These are phyloP conservation scores for Hanseniaspora uvarum DNA, from an alignment of 1,139 yeast genomes.

Conservation along the genomic window DNA sequence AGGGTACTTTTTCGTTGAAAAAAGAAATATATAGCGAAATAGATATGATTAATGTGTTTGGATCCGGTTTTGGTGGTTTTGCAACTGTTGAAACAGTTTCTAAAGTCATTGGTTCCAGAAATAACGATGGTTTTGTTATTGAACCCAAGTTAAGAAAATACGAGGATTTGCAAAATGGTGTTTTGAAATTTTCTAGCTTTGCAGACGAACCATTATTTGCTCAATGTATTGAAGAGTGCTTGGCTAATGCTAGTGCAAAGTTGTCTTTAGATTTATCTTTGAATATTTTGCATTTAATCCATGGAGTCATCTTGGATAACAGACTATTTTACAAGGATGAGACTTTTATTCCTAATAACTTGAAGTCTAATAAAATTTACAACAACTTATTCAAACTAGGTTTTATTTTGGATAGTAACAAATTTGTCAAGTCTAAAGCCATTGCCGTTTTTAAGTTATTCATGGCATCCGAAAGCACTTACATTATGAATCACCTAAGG, in stretches of 20 bases:
- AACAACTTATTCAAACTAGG: conserved; percentile 39
- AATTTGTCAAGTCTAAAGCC: conserved; percentile 45
- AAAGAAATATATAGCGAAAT: conserved; percentile 36
- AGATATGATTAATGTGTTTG: conserved; percentile 33
- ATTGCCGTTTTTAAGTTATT: conserved; percentile 40
- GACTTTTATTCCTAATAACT: conserved; percentile 36
- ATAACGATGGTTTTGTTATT: conserved; percentile 28
- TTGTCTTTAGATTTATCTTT: conserved; percentile 48
- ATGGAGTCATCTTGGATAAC: conserved; percentile 53
- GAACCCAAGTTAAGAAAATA: conserved; percentile 34
- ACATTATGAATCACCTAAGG: background rate
- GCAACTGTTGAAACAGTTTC: background rate
- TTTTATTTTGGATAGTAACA: conserved; percentile 39
- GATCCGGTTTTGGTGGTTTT: conserved; percentile 26
- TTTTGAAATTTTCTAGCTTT: conserved; percentile 39
- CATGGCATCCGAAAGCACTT: background rate
- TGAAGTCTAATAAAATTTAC: conserved; percentile 46
- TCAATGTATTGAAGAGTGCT: conserved; percentile 46
- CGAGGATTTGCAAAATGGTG: conserved; percentile 27
- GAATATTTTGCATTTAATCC: conserved; percentile 54
- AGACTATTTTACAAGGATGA: conserved; percentile 36
- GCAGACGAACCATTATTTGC: conserved; percentile 46
- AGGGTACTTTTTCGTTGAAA: conserved; percentile 47
- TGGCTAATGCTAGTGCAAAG: conserved; percentile 42
- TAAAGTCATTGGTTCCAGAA: background rate